Evolutionary conservation across 805 yeast species (phyloP).

Genomic region (Candida adriatica): DNA sequence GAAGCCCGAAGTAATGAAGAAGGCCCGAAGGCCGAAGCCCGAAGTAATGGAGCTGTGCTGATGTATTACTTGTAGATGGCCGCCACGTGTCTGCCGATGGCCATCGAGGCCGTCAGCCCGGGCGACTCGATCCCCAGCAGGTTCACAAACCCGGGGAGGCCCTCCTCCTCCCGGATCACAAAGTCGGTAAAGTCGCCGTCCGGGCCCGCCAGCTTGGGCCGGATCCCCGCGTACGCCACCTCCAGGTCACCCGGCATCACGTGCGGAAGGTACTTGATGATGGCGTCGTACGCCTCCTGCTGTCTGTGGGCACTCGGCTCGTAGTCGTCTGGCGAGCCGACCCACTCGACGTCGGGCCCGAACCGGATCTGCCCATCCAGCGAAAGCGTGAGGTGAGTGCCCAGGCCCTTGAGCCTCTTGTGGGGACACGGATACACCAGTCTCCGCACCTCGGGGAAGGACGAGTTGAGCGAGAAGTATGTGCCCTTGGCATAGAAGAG

Average conservation of each 20-base stretch:
- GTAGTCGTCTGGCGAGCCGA: conserved; percentile 41
- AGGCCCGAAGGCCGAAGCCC: no score
- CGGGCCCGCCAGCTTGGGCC: conserved; percentile 64
- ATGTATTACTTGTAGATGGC: conserved; percentile 12
- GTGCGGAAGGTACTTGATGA: conserved; percentile 57
- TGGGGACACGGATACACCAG: conserved; percentile 77
- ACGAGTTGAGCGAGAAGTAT: conserved; percentile 53
- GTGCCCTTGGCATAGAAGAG: conserved; percentile 80
- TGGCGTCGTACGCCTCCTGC: conserved; percentile 49
- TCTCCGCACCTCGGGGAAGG: conserved; percentile 43
- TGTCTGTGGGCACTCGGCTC: conserved; percentile 42
- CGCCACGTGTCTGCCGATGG: conserved; percentile 69
- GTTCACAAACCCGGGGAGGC: conserved; percentile 72
- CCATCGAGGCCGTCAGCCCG: conserved; percentile 78
- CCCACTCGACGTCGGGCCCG: conserved; percentile 90
- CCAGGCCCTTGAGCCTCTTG: conserved; percentile 66
- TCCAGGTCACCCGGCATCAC: conserved; percentile 43
- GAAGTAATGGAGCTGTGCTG: no score
- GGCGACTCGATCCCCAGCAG: conserved; percentile 86
- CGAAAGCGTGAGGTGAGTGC: conserved; percentile 83
- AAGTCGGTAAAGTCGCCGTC: conserved; percentile 60
- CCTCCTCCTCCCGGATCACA: conserved; percentile 60
- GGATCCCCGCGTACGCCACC: conserved; percentile 73
- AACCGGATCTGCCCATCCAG: conserved; percentile 72
- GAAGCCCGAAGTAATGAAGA: no score